Percentiles rank a stretch among this genome's conserved stretches.
Evolutionary conservation across 1,284 basidiomycete genomes (phyloP).

Genomic region (Sanghuangporus weigelae): DNA sequence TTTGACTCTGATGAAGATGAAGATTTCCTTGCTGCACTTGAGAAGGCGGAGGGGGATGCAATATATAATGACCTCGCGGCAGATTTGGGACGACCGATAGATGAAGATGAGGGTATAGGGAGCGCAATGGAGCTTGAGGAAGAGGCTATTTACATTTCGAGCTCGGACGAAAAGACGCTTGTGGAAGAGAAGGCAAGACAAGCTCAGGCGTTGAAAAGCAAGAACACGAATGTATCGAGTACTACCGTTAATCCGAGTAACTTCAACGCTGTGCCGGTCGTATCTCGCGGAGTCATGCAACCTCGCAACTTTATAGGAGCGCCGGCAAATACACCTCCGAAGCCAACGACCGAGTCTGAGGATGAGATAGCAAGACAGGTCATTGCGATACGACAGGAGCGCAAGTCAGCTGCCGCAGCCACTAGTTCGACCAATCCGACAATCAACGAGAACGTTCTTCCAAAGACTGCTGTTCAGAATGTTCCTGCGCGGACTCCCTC

Average conservation of each 20-base stretch:
- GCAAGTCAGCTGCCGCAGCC: not conserved
- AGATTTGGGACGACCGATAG: conserved; percentile 36
- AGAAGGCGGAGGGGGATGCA: conserved; percentile 50
- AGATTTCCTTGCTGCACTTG: conserved; percentile 47
- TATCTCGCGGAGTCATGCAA: not conserved
- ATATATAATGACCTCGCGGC: conserved; percentile 26
- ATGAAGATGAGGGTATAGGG: conserved; percentile 39
- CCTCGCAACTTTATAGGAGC: not conserved
- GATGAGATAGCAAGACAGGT: conserved; percentile 3
- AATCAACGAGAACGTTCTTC: no score
- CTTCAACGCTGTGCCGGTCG: not conserved
- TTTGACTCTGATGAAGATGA: conserved; percentile 61
- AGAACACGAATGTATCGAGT: not conserved
- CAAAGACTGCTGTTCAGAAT: no score
- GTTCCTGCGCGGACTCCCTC: not conserved
- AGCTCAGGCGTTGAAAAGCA: not conserved
- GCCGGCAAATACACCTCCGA: not conserved
- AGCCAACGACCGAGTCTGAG: not conserved
- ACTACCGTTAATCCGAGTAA: not conserved
- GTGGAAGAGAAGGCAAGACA: not conserved
- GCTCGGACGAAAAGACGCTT: conserved; percentile 6
- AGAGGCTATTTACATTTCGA: conserved; percentile 17
- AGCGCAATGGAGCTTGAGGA: conserved; percentile 14
- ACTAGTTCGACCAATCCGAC: not conserved
- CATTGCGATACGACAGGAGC: conserved; percentile 4